Percentiles rank a stretch among this genome's conserved stretches.
These are phyloP conservation scores for Cornus florida DNA, from an alignment of 148 eudicot species.

Conservation along the genomic window DNA sequence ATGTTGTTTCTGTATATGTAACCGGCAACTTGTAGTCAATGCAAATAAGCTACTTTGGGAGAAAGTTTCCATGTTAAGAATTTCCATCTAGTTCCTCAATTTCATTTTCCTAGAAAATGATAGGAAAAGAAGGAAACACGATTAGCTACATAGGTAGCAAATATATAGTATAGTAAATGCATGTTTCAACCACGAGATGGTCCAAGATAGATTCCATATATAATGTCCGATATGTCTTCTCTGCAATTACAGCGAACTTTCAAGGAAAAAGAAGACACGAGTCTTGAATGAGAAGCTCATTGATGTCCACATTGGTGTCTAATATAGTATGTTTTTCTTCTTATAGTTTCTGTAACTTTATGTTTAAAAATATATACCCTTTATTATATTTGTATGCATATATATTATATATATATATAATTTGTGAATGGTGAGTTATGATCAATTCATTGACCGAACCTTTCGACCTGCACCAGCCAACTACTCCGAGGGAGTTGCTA, in stretches of 20 bases:
- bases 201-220: neutral
- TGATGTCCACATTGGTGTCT: neutral
- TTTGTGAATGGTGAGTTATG: neutral
- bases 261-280: neutral
- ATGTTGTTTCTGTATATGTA: too few species aligned
- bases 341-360: neutral
- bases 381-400: neutral
- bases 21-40: too few species aligned
- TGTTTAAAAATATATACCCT: neutral
- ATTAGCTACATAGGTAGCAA: too few species aligned
- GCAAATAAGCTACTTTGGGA: too few species aligned
- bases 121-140: too few species aligned
- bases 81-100: too few species aligned
- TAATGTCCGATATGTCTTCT: neutral
- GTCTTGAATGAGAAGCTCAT: neutral
- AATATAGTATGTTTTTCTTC: neutral
- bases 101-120: too few species aligned
- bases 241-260: neutral
- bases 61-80: too few species aligned
- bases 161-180: too few species aligned
- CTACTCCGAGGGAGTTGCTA: neutral
- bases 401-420: neutral
- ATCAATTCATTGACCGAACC: conserved; percentile 7
- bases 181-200: neutral
- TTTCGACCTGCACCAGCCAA: neutral